Base-by-base conservation (phyloP, 176 grass and related monocot species). In the Ampelocalamus luodianensis region DNA sequence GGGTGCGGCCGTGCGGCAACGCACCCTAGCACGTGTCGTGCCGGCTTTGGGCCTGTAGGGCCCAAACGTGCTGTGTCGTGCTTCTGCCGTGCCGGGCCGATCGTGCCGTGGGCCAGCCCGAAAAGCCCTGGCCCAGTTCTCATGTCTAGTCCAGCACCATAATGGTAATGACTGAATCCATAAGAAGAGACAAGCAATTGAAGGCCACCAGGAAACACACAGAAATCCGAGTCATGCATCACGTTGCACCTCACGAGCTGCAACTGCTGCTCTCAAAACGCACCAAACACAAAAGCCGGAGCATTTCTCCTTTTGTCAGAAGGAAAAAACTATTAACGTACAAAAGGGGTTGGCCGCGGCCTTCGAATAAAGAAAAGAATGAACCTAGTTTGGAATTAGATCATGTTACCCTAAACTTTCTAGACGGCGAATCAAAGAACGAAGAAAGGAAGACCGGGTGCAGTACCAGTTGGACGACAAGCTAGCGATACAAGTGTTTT, bases 201-300 rank as follows among this genome's bases (percentile, higher is more conserved):
- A 18, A 18, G 50, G 37, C 51, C 23, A 24, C 4, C 3, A 51
- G 64, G 63, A 85, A 85, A 54, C 64, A 37, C 34, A 77, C 63
- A 82, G 82, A 68, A 69, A 53, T 77, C 54, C 13, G 43, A 82
- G 78, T 82, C 83, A 85, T 17, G 13, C 51, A 54, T 39, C 82
- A 76, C 53, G 83, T 50, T 29, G 36, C 66, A 26, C 26, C 74
- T 58, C 74, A 50, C 15, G 56, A 55, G 26, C 51, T 81, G 42
- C 26, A 86, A 86, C 71, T 81, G 54, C 71, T 82, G 64, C 78
- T 46, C 85, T 67, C 15, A 68, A 22, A 71, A 72, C 24, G 14
- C 61, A 56, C 61, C 53, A 65, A 24, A 1, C 51, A 48, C 39
- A 62, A 72, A 72, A 42, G 14, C 51, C 8, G 6, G 20, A 67